Percentiles rank a stretch among this genome's conserved stretches.
Evolutionary conservation across 2,329 filamentous ascomycete genomes (phyloP).

Genomic region (Paracoccidioides brasiliensis): DNA sequence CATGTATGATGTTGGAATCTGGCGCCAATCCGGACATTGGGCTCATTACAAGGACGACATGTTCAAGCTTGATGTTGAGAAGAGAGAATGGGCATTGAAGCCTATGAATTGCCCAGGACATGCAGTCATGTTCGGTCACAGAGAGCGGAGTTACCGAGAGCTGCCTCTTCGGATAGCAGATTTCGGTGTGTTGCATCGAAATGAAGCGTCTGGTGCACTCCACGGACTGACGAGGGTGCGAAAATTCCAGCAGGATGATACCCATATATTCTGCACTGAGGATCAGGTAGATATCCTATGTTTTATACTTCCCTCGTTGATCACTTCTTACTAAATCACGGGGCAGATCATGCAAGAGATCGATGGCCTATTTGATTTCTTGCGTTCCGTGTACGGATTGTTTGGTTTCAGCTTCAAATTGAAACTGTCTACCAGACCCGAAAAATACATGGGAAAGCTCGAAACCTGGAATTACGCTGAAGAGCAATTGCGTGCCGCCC

Average conservation of each 20-base stretch:
- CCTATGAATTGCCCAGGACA: constrained; percentile 98
- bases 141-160: constrained; percentile 76
- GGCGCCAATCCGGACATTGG: constrained; percentile 95
- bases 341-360: constrained; percentile 56
- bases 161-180: constrained; percentile 87
- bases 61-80: constrained; percentile 73
- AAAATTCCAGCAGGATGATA: constrained; percentile 91
- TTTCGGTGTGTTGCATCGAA: constrained; percentile 88
- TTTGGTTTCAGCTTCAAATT: constrained; percentile 86
- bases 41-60: constrained; percentile 89
- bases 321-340: constrained; percentile 6
- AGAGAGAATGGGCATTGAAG: constrained; percentile 75
- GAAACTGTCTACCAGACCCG: constrained; percentile 80
- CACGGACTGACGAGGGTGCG: constrained; percentile 84
- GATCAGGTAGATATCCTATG: constrained; percentile 44
- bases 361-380: constrained; percentile 73
- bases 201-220: constrained; percentile 86
- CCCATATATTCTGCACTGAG: constrained; percentile 85
- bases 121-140: constrained; percentile 73
- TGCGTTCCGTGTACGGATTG: constrained; percentile 64
- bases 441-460: constrained; percentile 77
- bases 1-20: constrained; percentile 86
- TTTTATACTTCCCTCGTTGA: not conserved
- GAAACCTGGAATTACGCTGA: constrained; percentile 86
- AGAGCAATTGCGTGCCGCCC: constrained; percentile 60